Base-by-base conservation (phyloP, 768 basidiomycete genomes). In the Suillus alpinus region DNA sequence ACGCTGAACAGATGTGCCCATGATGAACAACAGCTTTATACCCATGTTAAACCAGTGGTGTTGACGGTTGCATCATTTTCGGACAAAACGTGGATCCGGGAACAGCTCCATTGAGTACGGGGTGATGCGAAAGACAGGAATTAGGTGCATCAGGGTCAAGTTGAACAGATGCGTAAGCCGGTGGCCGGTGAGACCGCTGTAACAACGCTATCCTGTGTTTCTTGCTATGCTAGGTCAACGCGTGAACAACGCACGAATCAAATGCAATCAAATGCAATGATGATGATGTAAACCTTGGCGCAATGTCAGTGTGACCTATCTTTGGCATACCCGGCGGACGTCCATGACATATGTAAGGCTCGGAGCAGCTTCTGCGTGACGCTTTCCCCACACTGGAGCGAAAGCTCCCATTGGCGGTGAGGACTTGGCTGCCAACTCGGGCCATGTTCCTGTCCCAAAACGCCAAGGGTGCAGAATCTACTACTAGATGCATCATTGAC, bases 1-100 rank as follows among this genome's bases (percentile, higher is more conserved):
- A 20, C 14, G 20, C 4, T 36, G 23, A 14, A 26, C 13, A 3
- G 20, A 26, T 2, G 16, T 13, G 9, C 14, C 3, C 6, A n/a
- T 51, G 8, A 23, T 29, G 8, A 9, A 18, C 14, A 23, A 26
- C 23, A 55, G 52, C 37, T 55, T 55, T 55, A 55, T 55, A 55
- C 8, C 14, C 52, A 37, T 53, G 52, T 23, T 23, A 36, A 53
- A 26, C 53, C 53, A 9, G 53, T 39, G 37, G 37, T 55, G 37
- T 39, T 55, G 53, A n/a, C 37, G 6, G 53, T 39, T 39, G 26
- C 53, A 55, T 55, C 53, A 55, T 26, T 18, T 53, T 18, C 52
- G 52, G 52, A 23, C 9, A 26, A 4, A 53, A 53, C 34, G 52
- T 55, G 53, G 53, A 55, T 26, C 37, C 53, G 23, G 9, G 26